Percentiles rank a stretch among this genome's conserved stretches.
Evolutionary conservation across 306 rosid species (phyloP).

Genomic region (Quillaja saponaria): DNA sequence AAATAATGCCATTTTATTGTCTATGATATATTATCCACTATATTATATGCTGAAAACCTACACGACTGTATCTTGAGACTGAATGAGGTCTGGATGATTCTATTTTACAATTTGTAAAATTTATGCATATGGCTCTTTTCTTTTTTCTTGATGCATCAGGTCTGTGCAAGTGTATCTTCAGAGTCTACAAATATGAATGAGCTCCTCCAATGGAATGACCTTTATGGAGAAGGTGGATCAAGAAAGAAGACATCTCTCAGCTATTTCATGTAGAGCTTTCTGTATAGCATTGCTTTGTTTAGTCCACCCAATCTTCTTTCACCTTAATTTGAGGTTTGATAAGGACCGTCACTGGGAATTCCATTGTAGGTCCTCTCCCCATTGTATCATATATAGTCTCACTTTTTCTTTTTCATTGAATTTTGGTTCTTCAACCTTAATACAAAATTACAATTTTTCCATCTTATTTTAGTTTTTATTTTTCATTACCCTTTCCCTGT

Average conservation of each 20-base stretch:
- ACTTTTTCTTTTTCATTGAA: not conserved
- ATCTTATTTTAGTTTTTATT: not conserved
- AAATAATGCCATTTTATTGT: too few species aligned
- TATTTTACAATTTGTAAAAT: too few species aligned
- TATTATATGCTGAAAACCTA: too few species aligned
- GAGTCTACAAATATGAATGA: slow-evolving; percentile 85
- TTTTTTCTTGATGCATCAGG: slow-evolving; percentile 40
- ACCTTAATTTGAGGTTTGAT: slow-evolving; percentile 31
- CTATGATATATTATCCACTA: too few species aligned
- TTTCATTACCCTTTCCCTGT: too few species aligned
- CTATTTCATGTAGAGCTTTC: slow-evolving; percentile 78
- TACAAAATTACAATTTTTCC: not conserved
- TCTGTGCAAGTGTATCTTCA: slow-evolving; percentile 89
- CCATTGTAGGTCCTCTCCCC: slow-evolving; percentile 29
- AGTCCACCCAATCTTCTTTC: slow-evolving; percentile 23
- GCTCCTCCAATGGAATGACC: slow-evolving; percentile 88
- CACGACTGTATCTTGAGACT: too few species aligned
- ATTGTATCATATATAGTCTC: slow-evolving; percentile 50
- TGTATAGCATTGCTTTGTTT: slow-evolving; percentile 60
- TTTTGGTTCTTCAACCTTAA: not conserved
- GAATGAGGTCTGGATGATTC: too few species aligned
- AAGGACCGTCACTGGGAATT: slow-evolving; percentile 34
- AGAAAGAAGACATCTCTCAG: slow-evolving; percentile 76
- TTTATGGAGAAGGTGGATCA: slow-evolving; percentile 95
- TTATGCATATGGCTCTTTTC: too few species aligned